Evolutionary conservation across 192 early-diverging fungal species (phyloP), one percentile per base, ranked within the genome.

Genomic region (Phycomyces nitens): DNA sequence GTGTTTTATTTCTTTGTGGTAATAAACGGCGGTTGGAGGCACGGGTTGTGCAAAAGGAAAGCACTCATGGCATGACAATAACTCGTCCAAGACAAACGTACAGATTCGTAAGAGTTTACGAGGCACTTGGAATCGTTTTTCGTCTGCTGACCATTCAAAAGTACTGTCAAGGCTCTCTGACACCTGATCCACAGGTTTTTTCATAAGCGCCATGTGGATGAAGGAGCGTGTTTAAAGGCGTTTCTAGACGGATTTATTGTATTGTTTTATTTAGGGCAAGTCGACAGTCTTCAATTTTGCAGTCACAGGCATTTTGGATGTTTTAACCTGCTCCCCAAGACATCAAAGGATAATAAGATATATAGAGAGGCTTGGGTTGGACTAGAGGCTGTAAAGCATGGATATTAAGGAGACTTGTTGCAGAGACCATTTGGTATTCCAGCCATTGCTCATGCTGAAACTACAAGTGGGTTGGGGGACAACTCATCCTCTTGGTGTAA

Each of bases 1-100:
- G n/a, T 73, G 60, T 39, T 72, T 72, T 60, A 84, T 84, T 21
- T 73, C 52, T 10, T 56, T 56, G 24, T 81, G 74, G 50, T 84
- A 84, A 21, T 65, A 62, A n/a, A 70, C 24, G 12, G 73, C 51
- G 7, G 68, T 57, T 5, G 50, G 39, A 0, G 77, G 80, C n/a
- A 82, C 77, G 18, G 72, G 72, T n/a, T 43, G 34, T 20, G 65
- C 52, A 65, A 74, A 74, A 8, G 58, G 66, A 38, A 53, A 53
- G 14, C 61, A 63, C 16, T 68, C 56, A 21, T 58, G 49, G 24
- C 53, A 57, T 5, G 72, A 74, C 20, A 69, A 22, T 22, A 74
- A 40, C 51, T 69, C 61, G 43, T 69, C 51, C 15, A 72, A 53
- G 6, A 72, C 49, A 56, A 52, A 69, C 14, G 39, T 55, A 27